Base-by-base conservation (phyloP, 2,329 filamentous ascomycete genomes). In the Colletotrichum lupini region DNA sequence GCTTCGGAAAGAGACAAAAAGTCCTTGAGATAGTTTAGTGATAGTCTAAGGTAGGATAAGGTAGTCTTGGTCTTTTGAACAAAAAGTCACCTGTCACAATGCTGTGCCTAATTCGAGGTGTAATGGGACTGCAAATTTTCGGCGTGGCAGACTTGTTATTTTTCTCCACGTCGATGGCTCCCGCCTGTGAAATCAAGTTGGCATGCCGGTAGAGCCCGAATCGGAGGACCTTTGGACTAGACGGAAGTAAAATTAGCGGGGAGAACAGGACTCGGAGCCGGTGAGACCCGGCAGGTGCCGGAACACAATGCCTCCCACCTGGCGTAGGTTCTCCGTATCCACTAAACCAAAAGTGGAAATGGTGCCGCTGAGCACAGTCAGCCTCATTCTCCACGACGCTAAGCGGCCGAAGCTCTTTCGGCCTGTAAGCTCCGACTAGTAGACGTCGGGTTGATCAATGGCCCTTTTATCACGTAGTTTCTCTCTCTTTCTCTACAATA, bases 341-440 rank as follows among this genome's bases (percentile, higher is more conserved):
- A 22, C 62, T 65, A 42, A 35, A 7, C 63, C 63, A 32, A 58
- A 30, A 66, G 28, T 26, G 32, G 53, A 32, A 58, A 49, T 26
- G 62, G 63, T 24, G 32, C 63, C 35, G 35, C 30, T 37, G 19
- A 49, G 28, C 32, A 66, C 32, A 32, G 19, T 58, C 63, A 66
- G 63, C 63, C 63, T 58, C 63, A 32, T 49, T 66, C 35, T 49
- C 63, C 63, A 66, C 53, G 32, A 7, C 35, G 49, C 53, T 58
- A 35, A 49, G 53, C 26, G 24, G 26, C 53, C 63, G 52, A 58
- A 35, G 35, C 35, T 58, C 53, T 12, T 9, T 57, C 26, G 24
- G 35, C 24, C 53, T 42, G 22, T 28, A 14, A 30, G 35, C 26
- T 42, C 63, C 30, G 35, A 46, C 42, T 4, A 49, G 42, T 49